Evolutionary conservation across 2,329 filamentous ascomycete genomes (phyloP), one percentile per base, ranked within the genome.

Genomic region (Setomelanomma holmii): DNA sequence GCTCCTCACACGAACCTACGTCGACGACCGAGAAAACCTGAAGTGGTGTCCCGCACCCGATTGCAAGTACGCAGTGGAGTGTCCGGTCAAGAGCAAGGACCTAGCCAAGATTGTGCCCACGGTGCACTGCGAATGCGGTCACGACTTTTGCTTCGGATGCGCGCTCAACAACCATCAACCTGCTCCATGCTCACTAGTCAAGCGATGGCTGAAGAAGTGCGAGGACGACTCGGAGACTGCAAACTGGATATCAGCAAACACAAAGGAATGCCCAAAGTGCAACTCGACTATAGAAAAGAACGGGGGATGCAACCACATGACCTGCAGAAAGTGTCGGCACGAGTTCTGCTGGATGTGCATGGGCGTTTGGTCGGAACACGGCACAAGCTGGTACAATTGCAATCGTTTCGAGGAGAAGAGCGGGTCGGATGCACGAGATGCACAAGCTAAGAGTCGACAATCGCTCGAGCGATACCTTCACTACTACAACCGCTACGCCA

Each of bases 301-400:
- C 62, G 93, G 93, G 45, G 93, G 93, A 3, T 97, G 93, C 79
- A 97, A 97, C 78, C 93, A 97, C 75, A 97, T 97, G 93, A 97
- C 93, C 0, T 97, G 93, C 73, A 83, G 93, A 50, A 97, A 97
- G 75, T 97, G 93, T 79, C 91, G 92, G 69, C 88, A 97, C 70
- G 93, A 97, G 70, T 97, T 99, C 70, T 99, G 95, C 78, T 99
- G 95, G 95, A 98, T 99, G 90, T 99, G 95, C 71, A 99, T 99
- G 95, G 95, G 95, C 0, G 81, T 96, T 1, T 99, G 95, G 95
- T 96, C 92, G 1, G 95, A 99, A 76, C 95, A 99, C 73, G 95
- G 95, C 58, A 99, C 93, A 3, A 96, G 91, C 77, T 99, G 95
- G 95, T 99, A 99, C 81, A 99, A 96, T 76, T 99, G 95, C 83